Percentiles rank a stretch among this genome's conserved stretches.
Conservation (phyloP, 768 basidiomycete genomes). For the Mycena rebaudengoi region DNA sequence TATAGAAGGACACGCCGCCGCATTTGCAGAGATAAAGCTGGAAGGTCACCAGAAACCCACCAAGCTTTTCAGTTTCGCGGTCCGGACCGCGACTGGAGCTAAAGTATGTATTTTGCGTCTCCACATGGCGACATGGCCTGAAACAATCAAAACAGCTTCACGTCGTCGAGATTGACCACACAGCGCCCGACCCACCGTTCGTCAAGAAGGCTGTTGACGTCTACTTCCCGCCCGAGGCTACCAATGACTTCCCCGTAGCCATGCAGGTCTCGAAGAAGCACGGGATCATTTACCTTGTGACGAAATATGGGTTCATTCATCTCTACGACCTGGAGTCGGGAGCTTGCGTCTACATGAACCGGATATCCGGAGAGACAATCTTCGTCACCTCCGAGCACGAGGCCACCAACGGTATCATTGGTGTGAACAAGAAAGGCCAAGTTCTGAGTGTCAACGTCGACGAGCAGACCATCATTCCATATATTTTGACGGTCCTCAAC, state of each 20-base stretch:
- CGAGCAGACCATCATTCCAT: constrained; percentile 95
- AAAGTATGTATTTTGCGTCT: constrained; percentile 67
- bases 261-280: constrained; percentile 99
- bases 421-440: constrained; percentile 99
- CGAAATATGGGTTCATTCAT: constrained; percentile 99
- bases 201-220: constrained; percentile 98
- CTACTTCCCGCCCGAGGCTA: constrained; percentile 98
- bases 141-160: constrained; percentile 73
- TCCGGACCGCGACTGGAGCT: constrained; percentile 95
- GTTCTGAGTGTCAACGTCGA: constrained; percentile 97
- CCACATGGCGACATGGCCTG: neutral
- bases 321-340: constrained; percentile 98
- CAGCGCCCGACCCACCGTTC: constrained; percentile 91
- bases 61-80: constrained; percentile 95
- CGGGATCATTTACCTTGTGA: constrained; percentile 96
- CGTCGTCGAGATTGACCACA: constrained; percentile 97
- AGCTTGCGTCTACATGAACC: constrained; percentile 99
- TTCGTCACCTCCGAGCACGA: constrained; percentile 99
- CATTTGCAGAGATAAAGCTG: constrained; percentile 91
- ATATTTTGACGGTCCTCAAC: constrained; percentile 92
- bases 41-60: constrained; percentile 88
- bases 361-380: constrained; percentile 98
- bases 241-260: constrained; percentile 98
- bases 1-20: constrained; percentile 98
- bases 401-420: constrained; percentile 93